Conservation (phyloP, 1,139 yeast genomes). For the Taiozyma sp. region DNA sequence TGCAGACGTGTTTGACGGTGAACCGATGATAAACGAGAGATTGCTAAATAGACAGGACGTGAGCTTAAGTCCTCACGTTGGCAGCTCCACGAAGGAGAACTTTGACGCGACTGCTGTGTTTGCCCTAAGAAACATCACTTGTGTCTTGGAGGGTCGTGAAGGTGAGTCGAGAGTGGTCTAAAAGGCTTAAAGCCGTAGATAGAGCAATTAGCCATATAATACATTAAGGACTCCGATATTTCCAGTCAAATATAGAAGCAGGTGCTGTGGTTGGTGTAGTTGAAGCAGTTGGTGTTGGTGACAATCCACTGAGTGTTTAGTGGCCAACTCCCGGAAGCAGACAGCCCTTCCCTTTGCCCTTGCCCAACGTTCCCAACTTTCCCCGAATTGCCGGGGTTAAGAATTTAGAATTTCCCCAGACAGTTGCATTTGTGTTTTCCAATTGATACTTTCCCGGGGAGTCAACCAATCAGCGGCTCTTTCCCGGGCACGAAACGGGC, state of each 20-base stretch:
- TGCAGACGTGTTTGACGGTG: slow-evolving; percentile 74
- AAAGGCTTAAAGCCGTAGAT: not conserved
- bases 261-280: too few species aligned
- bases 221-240: too few species aligned
- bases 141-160: slow-evolving; percentile 28
- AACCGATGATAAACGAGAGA: slow-evolving; percentile 54
- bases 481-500: not conserved
- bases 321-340: not conserved
- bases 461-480: not conserved
- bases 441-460: not conserved
- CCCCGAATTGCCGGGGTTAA: not conserved
- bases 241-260: too few species aligned
- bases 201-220: too few species aligned
- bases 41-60: slow-evolving; percentile 52
- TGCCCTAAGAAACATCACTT: slow-evolving; percentile 42
- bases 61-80: slow-evolving; percentile 71
- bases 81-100: slow-evolving; percentile 57
- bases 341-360: not conserved
- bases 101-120: slow-evolving; percentile 42
- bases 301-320: too few species aligned
- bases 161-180: slow-evolving; percentile 6
- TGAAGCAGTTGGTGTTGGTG: too few species aligned
- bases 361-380: not conserved
- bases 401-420: not conserved
- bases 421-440: not conserved